A percentile compares a stretch with the other conserved stretches of the same genome.
Conservation (phyloP, 495 filamentous ascomycete genomes). For the Xylaria telfairii region DNA sequence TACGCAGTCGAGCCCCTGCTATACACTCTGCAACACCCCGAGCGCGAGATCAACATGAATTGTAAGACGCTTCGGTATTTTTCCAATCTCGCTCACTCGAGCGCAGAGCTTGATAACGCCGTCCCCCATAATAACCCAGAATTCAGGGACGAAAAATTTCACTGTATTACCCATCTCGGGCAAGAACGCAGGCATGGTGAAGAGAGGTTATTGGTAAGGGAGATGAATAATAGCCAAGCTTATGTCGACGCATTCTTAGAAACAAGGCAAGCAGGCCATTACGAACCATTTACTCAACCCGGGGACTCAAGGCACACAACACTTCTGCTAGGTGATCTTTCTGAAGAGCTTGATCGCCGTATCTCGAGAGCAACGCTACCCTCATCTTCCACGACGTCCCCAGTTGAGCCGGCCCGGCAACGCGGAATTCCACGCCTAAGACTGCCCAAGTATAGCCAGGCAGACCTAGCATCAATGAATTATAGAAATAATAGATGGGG, state of each 20-base stretch:
- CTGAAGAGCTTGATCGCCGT: background rate
- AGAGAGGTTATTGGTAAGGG: background rate
- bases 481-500: background rate
- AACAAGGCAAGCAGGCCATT: constrained; percentile 2
- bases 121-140: background rate
- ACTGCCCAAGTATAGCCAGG: background rate
- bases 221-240: background rate
- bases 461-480: background rate
- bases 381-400: background rate
- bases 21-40: background rate
- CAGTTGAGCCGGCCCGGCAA: background rate
- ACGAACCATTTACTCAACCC: background rate
- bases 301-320: background rate
- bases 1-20: background rate
- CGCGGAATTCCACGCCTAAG: background rate
- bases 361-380: background rate
- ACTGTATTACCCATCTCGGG: background rate
- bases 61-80: background rate
- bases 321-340: background rate
- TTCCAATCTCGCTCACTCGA: background rate
- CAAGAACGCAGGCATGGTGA: background rate
- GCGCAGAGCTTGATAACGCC: background rate
- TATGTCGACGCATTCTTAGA: background rate
- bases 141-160: rapidly evolving
- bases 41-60: background rate